phyloP scores from a whole-genome alignment of 371 early-diverging fungal genomes.

The Scutellospora calospora region DNA sequence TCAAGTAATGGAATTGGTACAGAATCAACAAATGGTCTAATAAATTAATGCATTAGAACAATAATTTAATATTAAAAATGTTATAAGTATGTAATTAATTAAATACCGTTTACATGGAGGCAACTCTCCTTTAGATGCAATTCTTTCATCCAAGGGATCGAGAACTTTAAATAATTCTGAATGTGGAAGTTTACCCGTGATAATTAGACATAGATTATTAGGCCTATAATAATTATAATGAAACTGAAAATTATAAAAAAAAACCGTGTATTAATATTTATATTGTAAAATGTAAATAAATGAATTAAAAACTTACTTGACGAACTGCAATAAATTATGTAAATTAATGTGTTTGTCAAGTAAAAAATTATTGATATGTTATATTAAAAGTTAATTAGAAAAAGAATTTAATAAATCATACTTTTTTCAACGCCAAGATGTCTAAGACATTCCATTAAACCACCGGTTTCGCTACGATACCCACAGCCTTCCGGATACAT shows the following conservation, averaged over 20 bases:
- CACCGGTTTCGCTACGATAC: slow-evolving; percentile 74
- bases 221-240: slow-evolving; percentile 74
- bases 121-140: slow-evolving; percentile 63
- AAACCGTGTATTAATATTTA: not conserved
- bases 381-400: not conserved
- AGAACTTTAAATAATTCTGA: slow-evolving; percentile 60
- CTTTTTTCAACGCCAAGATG: slow-evolving; percentile 71
- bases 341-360: not conserved
- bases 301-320: slow-evolving; percentile 42
- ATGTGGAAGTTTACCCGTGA: slow-evolving; percentile 67
- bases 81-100: not conserved
- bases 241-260: slow-evolving; percentile 53
- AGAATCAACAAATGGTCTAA: slow-evolving; percentile 70
- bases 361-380: not conserved
- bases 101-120: slow-evolving; percentile 57
- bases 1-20: slow-evolving; percentile 60
- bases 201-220: slow-evolving; percentile 72
- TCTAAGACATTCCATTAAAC: slow-evolving; percentile 72
- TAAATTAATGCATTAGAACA: not conserved
- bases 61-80: not conserved
- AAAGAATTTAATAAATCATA: slow-evolving; percentile 43
- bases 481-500: slow-evolving; percentile 72
- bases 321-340: slow-evolving; percentile 47
- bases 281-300: slow-evolving; percentile 33
- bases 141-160: slow-evolving; percentile 66